Conservation (phyloP, 1,139 yeast genomes). For the Yamadazyma atmosphaerica region DNA sequence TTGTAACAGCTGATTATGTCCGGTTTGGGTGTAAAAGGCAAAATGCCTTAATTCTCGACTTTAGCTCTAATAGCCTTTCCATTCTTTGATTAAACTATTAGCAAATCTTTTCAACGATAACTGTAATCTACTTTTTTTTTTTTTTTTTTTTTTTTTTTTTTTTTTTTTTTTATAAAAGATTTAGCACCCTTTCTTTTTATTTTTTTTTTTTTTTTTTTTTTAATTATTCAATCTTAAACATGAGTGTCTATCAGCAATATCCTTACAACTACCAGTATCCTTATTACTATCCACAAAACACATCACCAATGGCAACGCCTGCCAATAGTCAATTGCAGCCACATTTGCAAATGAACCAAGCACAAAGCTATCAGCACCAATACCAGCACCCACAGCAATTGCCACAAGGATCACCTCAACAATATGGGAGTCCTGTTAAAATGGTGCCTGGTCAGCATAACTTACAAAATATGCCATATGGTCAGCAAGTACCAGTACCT, state of each 20-base stretch:
- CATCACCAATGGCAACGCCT: neutral
- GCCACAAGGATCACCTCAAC: neutral
- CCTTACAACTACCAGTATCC: constrained; percentile 9
- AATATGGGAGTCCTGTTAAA: constrained; percentile 1
- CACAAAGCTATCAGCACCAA: neutral
- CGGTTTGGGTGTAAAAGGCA: constrained; percentile 1
- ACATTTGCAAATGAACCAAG: neutral
- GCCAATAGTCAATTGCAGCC: neutral
- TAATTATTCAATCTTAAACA: neutral
- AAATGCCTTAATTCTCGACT: neutral
- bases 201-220: neutral
- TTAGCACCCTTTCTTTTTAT: neutral
- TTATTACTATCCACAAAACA: constrained; percentile 3
- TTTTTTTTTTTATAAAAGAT: neutral
- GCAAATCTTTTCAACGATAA: neutral
- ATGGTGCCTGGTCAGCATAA: neutral
- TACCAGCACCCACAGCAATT: neutral
- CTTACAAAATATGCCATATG: neutral
- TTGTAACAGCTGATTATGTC: constrained; percentile 1
- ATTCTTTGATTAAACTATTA: neutral
- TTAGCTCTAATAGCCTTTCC: neutral
- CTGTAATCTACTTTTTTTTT: neutral
- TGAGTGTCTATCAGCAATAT: constrained; percentile 11
- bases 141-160: too few species aligned
- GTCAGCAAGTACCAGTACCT: constrained; percentile 5